These are phyloP conservation scores for Russula sp. DNA, from an alignment of 768 basidiomycete genomes.

Conservation along the genomic window DNA sequence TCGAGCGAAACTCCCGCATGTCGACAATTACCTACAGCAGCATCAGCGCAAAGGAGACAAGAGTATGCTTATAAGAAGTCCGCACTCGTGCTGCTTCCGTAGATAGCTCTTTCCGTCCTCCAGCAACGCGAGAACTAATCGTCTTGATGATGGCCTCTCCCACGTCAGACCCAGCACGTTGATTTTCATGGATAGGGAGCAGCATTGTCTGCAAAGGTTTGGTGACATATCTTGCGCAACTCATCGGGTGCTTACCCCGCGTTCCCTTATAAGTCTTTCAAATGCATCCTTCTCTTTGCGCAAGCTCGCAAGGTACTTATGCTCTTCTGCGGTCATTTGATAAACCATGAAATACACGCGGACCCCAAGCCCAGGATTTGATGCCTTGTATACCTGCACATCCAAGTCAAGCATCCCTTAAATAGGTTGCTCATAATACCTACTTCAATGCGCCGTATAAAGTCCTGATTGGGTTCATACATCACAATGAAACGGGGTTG, in stretches of 20 bases:
- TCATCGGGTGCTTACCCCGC: slow-evolving; percentile 60
- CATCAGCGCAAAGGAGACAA: neutral
- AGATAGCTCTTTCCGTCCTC: slow-evolving; percentile 68
- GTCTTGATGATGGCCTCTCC: slow-evolving; percentile 69
- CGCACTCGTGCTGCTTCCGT: slow-evolving; percentile 62
- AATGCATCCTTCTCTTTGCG: slow-evolving; percentile 93
- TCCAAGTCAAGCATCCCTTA: neutral
- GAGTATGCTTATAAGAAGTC: neutral
- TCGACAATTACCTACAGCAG: slow-evolving; percentile 81
- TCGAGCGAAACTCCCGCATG: slow-evolving; percentile 94
- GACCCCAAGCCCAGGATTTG: slow-evolving; percentile 76
- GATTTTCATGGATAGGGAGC: slow-evolving; percentile 72
- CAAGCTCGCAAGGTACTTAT: slow-evolving; percentile 87
- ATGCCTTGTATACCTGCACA: slow-evolving; percentile 76
- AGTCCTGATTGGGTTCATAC: slow-evolving; percentile 93
- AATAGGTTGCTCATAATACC: slow-evolving; percentile 24
- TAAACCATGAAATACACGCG: slow-evolving; percentile 97
- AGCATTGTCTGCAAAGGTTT: slow-evolving; percentile 69
- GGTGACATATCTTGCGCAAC: neutral
- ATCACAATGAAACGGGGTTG: slow-evolving; percentile 91
- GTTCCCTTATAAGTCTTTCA: slow-evolving; percentile 87
- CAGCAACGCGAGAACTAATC: slow-evolving; percentile 81
- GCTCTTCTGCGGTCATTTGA: slow-evolving; percentile 88
- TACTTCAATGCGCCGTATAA: slow-evolving; percentile 89
- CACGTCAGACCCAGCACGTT: slow-evolving; percentile 39